phyloP scores from a whole-genome alignment of 768 basidiomycete genomes.

The Boletus tylopilopsis region DNA sequence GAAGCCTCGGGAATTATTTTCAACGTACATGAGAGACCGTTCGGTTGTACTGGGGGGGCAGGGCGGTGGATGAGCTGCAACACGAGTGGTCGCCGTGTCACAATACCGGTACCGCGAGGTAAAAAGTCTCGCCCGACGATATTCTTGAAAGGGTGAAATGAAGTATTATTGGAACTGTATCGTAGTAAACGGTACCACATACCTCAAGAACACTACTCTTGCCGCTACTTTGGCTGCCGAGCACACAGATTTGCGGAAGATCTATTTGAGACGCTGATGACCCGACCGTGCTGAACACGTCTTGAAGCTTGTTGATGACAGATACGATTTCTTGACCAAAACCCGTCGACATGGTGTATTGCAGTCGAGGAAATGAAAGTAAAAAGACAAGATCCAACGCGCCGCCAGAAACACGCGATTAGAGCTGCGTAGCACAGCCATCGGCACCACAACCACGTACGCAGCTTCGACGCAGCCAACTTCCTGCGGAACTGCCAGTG shows the following conservation, averaged over 20 bases:
- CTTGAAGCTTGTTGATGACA: conserved; percentile 86
- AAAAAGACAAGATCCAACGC: conserved; percentile 6
- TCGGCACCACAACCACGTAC: conserved; percentile 6
- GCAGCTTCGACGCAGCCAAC: not conserved
- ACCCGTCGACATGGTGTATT: conserved; percentile 45
- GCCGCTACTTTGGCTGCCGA: conserved; percentile 89
- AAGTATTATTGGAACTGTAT: conserved; percentile 5
- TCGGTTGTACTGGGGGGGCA: conserved; percentile 42
- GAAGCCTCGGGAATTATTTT: not conserved
- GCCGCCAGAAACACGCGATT: conserved; percentile 22
- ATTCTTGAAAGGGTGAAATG: conserved; percentile 51
- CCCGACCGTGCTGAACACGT: conserved; percentile 85
- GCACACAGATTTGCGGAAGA: conserved; percentile 88
- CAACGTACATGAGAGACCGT: conserved; percentile 43
- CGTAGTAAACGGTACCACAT: conserved; percentile 16
- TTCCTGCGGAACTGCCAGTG: not conserved
- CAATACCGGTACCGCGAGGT: conserved; percentile 98
- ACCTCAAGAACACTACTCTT: conserved; percentile 94
- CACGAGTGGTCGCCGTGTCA: conserved; percentile 94
- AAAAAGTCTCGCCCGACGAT: conserved; percentile 98
- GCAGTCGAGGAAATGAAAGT: conserved; percentile 13
- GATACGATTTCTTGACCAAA: conserved; percentile 80
- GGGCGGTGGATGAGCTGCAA: conserved; percentile 92
- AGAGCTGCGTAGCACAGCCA: conserved; percentile 27
- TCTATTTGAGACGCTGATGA: conserved; percentile 76